These are phyloP conservation scores for Didymella segeticola DNA, from an alignment of 2,329 filamentous ascomycete genomes.

Conservation along the genomic window DNA sequence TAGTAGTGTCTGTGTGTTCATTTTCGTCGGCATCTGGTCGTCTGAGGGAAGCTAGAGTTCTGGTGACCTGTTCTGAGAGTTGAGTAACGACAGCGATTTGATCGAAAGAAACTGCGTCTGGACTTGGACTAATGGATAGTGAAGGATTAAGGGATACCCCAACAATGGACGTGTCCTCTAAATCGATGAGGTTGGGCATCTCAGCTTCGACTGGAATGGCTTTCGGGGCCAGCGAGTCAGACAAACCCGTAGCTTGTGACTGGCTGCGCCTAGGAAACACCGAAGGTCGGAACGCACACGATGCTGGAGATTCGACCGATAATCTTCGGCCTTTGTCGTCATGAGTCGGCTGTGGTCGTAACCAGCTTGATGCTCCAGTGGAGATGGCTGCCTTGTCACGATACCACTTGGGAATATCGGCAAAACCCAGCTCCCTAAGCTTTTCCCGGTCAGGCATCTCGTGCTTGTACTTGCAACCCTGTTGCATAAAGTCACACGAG, in stretches of 20 bases:
- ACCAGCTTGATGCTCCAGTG: conserved; percentile 29
- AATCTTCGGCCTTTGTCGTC: conserved; percentile 1
- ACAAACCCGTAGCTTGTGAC: neutral
- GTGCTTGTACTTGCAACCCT: conserved; percentile 87
- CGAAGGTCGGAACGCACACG: conserved; percentile 6
- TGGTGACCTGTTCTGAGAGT: neutral
- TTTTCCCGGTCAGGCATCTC: conserved; percentile 76
- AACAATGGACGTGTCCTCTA: neutral
- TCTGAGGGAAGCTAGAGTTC: neutral
- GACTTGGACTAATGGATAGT: neutral
- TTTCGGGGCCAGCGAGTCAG: no score
- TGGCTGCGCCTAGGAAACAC: neutral
- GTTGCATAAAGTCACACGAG: conserved; percentile 71
- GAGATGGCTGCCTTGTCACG: conserved; percentile 53
- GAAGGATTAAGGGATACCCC: neutral
- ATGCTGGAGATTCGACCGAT: neutral
- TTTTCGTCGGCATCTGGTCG: neutral
- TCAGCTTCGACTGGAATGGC: neutral
- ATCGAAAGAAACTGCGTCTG: neutral
- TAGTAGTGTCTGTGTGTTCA: neutral
- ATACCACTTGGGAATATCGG: conserved; percentile 62
- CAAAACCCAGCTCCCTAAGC: conserved; percentile 73
- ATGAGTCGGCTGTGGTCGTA: conserved; percentile 27
- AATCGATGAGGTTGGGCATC: conserved; percentile 1
- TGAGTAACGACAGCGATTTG: no score